Evolutionary conservation across 2,329 filamentous ascomycete species (phyloP).

Genomic region (Orbilia ellipsospora): DNA sequence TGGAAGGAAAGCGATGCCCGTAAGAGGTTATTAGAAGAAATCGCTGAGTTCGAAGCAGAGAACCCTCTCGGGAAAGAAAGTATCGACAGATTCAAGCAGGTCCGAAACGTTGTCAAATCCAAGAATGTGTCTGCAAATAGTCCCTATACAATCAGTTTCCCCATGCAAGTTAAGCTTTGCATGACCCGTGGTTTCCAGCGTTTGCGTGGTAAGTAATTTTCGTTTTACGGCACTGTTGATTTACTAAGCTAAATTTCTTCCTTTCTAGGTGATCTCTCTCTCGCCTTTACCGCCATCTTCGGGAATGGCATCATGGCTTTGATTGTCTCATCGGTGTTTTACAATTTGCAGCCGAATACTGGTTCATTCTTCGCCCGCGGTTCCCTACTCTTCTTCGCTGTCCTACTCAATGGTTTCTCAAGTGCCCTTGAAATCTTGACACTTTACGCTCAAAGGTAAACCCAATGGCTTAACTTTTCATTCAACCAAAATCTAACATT

Average conservation of each 20-base stretch:
- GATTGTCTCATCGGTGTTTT: slow-evolving; percentile 83
- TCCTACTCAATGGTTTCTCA: slow-evolving; percentile 85
- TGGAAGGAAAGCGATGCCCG: slow-evolving; percentile 65
- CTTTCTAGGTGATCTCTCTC: slow-evolving; percentile 71
- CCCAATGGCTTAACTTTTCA: slow-evolving; percentile 38
- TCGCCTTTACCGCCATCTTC: slow-evolving; percentile 75
- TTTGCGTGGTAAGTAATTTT: slow-evolving; percentile 67
- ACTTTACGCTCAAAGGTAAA: slow-evolving; percentile 79
- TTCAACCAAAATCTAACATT: neutral
- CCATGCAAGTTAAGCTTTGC: slow-evolving; percentile 81
- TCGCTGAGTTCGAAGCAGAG: slow-evolving; percentile 67
- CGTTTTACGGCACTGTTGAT: neutral
- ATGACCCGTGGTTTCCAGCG: slow-evolving; percentile 83
- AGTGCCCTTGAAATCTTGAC: slow-evolving; percentile 82
- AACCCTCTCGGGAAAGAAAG: slow-evolving; percentile 60
- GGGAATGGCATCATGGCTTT: slow-evolving; percentile 81
- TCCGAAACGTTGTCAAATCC: slow-evolving; percentile 56
- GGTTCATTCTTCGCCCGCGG: slow-evolving; percentile 81
- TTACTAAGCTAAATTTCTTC: neutral
- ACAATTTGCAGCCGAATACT: slow-evolving; percentile 74
- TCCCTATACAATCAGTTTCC: slow-evolving; percentile 82
- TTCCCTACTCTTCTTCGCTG: slow-evolving; percentile 85
- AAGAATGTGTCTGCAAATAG: slow-evolving; percentile 47
- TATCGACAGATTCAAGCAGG: slow-evolving; percentile 62
- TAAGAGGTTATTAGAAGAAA: slow-evolving; percentile 65